Percentiles rank a stretch among this genome's conserved stretches.
Evolutionary conservation across 2,329 filamentous ascomycete genomes (phyloP).

Genomic region (Septoria petroselini): DNA sequence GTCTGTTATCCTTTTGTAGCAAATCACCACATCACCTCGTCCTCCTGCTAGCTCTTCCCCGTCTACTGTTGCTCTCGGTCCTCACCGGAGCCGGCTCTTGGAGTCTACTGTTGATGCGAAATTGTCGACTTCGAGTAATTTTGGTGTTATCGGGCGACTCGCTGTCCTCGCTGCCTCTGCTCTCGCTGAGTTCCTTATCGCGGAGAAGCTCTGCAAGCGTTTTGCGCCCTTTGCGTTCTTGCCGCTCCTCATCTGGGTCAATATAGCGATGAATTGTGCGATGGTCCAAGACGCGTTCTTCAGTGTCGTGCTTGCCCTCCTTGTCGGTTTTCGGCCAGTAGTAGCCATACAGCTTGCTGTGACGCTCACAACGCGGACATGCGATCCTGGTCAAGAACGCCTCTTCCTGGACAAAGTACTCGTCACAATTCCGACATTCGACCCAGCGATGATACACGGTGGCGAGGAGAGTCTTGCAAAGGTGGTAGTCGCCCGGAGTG

Average conservation of each 20-base stretch:
- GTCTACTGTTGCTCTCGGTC: constrained; percentile 11
- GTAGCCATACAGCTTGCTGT: constrained; percentile 93
- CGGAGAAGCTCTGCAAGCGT: constrained; percentile 32
- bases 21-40: constrained; percentile 3
- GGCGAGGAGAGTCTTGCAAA: constrained; percentile 71
- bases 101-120: constrained; percentile 11
- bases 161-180: constrained; percentile 25
- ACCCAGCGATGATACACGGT: constrained; percentile 81
- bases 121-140: constrained; percentile 14
- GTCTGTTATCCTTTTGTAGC: background rate
- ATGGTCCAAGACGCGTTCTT: constrained; percentile 72
- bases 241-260: constrained; percentile 47
- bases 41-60: background rate
- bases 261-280: constrained; percentile 84
- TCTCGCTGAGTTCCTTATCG: constrained; percentile 30
- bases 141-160: constrained; percentile 8
- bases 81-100: constrained; percentile 17
- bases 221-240: constrained; percentile 37
- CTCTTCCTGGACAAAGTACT: constrained; percentile 81
- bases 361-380: constrained; percentile 89
- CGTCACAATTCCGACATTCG: constrained; percentile 78
- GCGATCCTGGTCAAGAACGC: constrained; percentile 81
- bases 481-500: constrained; percentile 63
- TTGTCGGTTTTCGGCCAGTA: constrained; percentile 93
- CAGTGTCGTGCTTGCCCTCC: constrained; percentile 68